A percentile compares a stretch with the other conserved stretches of the same genome.
Evolutionary conservation across 805 yeast species (phyloP).

Genomic region (Pichia deserticola): DNA sequence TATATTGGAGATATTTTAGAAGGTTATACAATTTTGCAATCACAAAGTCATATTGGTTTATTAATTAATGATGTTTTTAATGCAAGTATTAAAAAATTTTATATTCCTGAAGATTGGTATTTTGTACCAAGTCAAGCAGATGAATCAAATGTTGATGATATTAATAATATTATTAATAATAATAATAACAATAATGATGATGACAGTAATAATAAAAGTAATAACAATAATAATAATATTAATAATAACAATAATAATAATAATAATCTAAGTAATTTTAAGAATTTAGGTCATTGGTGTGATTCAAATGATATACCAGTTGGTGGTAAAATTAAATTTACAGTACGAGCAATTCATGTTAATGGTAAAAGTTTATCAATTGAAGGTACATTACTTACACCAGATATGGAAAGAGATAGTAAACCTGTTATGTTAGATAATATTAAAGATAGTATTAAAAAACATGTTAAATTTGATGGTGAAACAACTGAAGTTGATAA

Average conservation of each 20-base stretch:
- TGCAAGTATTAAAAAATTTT: slow-evolving; percentile 79
- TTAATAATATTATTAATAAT: not conserved
- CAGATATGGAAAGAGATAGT: slow-evolving; percentile 47
- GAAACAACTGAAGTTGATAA: slow-evolving; percentile 8
- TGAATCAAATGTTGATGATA: slow-evolving; percentile 28
- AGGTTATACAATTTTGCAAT: slow-evolving; percentile 85
- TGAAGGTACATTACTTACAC: slow-evolving; percentile 74
- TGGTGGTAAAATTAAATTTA: slow-evolving; percentile 77
- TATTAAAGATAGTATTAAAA: slow-evolving; percentile 7
- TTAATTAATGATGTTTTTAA: slow-evolving; percentile 90
- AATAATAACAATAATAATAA: too few species aligned
- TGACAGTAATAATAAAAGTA: too few species aligned
- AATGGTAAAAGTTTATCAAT: slow-evolving; percentile 79
- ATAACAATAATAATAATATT: too few species aligned
- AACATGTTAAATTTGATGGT: slow-evolving; percentile 37
- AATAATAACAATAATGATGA: too few species aligned
- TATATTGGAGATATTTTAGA: slow-evolving; percentile 78
- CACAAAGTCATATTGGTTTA: slow-evolving; percentile 91
- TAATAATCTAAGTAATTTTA: slow-evolving; percentile 1
- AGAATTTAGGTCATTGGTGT: slow-evolving; percentile 79
- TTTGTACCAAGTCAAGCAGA: slow-evolving; percentile 77
- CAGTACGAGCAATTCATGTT: slow-evolving; percentile 62
- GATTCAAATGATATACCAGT: slow-evolving; percentile 67
- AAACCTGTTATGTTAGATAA: slow-evolving; percentile 38
- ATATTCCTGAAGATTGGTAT: slow-evolving; percentile 81